Base-by-base conservation (phyloP, 2,329 filamentous ascomycete genomes). In the Fusarium concolor region DNA sequence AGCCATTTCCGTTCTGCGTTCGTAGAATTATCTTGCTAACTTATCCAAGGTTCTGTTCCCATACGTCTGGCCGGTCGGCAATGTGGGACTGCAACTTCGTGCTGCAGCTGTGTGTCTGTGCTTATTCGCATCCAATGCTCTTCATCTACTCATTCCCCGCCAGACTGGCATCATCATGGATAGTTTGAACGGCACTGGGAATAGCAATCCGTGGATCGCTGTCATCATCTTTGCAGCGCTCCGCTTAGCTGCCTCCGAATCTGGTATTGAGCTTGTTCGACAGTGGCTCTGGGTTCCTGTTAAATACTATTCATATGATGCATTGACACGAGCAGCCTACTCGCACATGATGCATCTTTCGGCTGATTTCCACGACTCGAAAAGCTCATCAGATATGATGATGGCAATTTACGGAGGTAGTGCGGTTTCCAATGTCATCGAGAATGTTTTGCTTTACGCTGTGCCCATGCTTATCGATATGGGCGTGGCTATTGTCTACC, bases 121-220 rank as follows among this genome's bases (percentile, higher is more conserved):
- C 69, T 82, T 96, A 22, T 76, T 94, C n/a, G 81, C 84, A 51
- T 87, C 89, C 56, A 93, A 94, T 67, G 87, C 87, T 7, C 81
- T 96, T 49, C 92, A 94, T 71, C 82, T 97, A 15, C 80, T 96
- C 41, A 88, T 93, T 31, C 93, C 93, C n/a, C 86, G 91, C 20
- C 92, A 96, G 75, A 87, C 95, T 31, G 93, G 93, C 67, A 88
- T 92, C 59, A 89, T 97, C 66, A 90, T 92, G 67, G 88, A 96
- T 72, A 87, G 87, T 62, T 80, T 96, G 22, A 84, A 84, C 29
- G 81, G 83, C 10, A 76, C 74, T 35, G 82, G 84, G 41, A 78
- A 82, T 42, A 81, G 77, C 57, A 84, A 81, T 52, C 82, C 84
- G 2, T 87, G 86, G 86, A 65, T 81, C 5, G 83, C 86, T 24